Conservation (phyloP, 2,329 filamentous ascomycete genomes). For the Colletotrichum filicis region DNA sequence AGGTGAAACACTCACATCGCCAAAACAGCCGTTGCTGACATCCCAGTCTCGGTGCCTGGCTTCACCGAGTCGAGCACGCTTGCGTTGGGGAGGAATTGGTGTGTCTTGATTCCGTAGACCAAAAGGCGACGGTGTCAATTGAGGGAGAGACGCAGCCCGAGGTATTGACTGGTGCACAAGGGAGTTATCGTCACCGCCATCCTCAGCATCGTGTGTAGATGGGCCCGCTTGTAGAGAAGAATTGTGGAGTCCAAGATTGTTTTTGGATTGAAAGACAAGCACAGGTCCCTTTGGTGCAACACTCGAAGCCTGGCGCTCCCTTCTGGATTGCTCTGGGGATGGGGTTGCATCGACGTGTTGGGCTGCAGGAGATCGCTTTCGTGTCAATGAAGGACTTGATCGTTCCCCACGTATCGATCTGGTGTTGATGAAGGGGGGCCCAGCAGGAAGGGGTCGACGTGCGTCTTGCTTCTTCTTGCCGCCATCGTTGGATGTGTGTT, state of each 20-base stretch:
- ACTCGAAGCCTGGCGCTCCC: not conserved
- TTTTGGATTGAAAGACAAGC: not conserved
- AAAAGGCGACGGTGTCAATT: not conserved
- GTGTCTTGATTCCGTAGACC: too few relatives aligned
- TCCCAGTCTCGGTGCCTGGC: not conserved
- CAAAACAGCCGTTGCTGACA: not conserved
- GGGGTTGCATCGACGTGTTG: not conserved
- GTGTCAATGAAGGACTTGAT: not conserved
- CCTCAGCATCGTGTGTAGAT: not conserved
- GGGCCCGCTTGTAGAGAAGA: not conserved
- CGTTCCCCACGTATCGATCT: too few relatives aligned
- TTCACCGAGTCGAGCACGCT: not conserved
- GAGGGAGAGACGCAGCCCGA: not conserved
- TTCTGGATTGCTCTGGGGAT: not conserved
- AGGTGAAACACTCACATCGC: not conserved
- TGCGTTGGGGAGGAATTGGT: not conserved
- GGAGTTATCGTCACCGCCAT: not conserved
- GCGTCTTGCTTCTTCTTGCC: not conserved
- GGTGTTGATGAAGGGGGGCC: not conserved
- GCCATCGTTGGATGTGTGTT: not conserved
- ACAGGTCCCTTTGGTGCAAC: not conserved
- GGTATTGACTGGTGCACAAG: not conserved
- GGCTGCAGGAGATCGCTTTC: not conserved
- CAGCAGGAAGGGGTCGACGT: not conserved
- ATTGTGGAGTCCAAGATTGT: not conserved